phyloP scores from a whole-genome alignment of 139 green algal species.

The Protoeuglena noctilucae region DNA sequence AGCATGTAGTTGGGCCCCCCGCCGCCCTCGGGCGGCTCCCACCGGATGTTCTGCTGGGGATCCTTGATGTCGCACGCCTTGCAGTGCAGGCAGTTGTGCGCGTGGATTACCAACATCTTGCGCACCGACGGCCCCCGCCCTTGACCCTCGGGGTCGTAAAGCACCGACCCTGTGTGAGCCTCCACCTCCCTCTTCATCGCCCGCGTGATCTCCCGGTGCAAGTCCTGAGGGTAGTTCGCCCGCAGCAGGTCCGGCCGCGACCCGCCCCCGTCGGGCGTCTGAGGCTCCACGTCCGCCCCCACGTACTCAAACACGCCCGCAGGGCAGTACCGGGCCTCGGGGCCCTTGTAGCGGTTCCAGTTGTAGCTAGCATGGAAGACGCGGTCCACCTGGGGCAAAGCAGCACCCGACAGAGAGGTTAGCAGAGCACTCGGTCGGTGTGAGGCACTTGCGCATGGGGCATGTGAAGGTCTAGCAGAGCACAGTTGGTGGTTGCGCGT shows the following conservation, averaged over 20 bases:
- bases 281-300: constrained; percentile 14
- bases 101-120: constrained; percentile 65
- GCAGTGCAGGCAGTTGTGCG: constrained; percentile 96
- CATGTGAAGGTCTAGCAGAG: constrained; percentile 52
- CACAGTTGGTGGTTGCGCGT: no score
- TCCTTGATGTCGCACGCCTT: constrained; percentile 93
- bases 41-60: constrained; percentile 74
- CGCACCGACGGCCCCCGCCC: no score
- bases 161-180: no score
- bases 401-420: constrained; percentile 20
- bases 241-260: no score
- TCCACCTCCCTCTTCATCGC: constrained; percentile 9
- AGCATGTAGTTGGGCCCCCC: constrained; percentile 68
- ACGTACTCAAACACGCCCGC: constrained; percentile 83
- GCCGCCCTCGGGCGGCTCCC: constrained; percentile 77
- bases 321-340: neutral
- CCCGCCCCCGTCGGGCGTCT: no score
- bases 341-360: neutral
- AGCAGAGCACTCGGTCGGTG: constrained; percentile 5
- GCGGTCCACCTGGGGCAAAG: constrained; percentile 36
- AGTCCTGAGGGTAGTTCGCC: no score
- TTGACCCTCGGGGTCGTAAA: no score
- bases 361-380: neutral
- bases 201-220: constrained; percentile 4
- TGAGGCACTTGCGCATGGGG: constrained; percentile 58